Evolutionary conservation across 306 rosid genomes (phyloP).

Genomic region (Luffa acutangula): DNA sequence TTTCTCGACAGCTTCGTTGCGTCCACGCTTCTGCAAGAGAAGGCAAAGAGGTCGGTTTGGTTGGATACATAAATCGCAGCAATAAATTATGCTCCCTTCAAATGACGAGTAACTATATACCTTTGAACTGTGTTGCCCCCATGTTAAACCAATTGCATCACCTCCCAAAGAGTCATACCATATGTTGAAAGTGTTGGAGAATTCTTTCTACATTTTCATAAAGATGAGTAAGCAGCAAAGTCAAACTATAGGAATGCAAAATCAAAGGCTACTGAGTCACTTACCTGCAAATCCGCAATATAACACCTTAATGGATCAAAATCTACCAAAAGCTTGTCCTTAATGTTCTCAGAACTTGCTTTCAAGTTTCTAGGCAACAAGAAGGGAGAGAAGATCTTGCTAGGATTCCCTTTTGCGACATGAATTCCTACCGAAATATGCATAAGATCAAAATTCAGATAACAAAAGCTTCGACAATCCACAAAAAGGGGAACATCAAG

Average conservation of each 20-base stretch:
- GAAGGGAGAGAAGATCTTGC: constrained; percentile 61
- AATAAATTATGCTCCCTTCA: neutral
- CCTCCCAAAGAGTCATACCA: constrained; percentile 98
- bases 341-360: constrained; percentile 44
- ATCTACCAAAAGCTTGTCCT: constrained; percentile 60
- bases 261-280: constrained; percentile 14
- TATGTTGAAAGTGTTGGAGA: constrained; percentile 46
- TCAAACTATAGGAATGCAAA: neutral
- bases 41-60: constrained; percentile 2
- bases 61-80: neutral
- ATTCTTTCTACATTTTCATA: constrained; percentile 41
- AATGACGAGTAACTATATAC: constrained; percentile 20
- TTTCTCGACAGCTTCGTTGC: constrained; percentile 36
- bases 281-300: constrained; percentile 69
- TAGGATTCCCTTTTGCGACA: constrained; percentile 53
- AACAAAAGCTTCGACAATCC: neutral
- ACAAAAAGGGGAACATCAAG: neutral
- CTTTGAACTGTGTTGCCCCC: constrained; percentile 56
- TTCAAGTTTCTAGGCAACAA: constrained; percentile 55
- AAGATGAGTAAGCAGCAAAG: neutral
- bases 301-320: constrained; percentile 73
- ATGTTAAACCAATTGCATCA: constrained; percentile 81
- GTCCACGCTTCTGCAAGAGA: constrained; percentile 60
- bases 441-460: constrained; percentile 1
- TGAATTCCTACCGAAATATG: constrained; percentile 41